These are phyloP conservation scores for Jimgerdemannia lactiflua DNA, from an alignment of 192 early-diverging fungal species.

Conservation along the genomic window DNA sequence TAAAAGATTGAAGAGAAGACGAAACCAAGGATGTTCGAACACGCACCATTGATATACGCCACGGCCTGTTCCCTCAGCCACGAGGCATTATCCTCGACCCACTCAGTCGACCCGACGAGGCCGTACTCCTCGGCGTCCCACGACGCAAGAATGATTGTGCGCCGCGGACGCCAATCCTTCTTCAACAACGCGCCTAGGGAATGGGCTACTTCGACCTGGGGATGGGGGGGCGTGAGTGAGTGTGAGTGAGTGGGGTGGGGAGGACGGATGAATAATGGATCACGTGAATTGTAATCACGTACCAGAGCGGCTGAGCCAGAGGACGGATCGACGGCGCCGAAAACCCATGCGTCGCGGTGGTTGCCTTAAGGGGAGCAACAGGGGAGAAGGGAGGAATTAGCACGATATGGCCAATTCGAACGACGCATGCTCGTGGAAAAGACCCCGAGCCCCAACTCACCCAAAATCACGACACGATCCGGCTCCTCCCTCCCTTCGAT, in stretches of 20 bases:
- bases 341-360: constrained; percentile 66
- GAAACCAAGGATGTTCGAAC: background rate
- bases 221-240: background rate
- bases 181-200: constrained; percentile 46
- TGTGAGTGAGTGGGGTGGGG: background rate
- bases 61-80: constrained; percentile 46
- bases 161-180: constrained; percentile 58
- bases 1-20: background rate
- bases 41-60: constrained; percentile 49
- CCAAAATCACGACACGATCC: constrained; percentile 45
- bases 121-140: constrained; percentile 73
- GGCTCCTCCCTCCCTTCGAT: constrained; percentile 52
- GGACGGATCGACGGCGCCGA: constrained; percentile 59
- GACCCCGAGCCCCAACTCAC: background rate
- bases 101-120: constrained; percentile 61
- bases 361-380: constrained; percentile 30
- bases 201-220: constrained; percentile 45
- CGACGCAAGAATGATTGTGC: constrained; percentile 55
- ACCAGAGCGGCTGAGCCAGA: constrained; percentile 55
- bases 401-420: no score
- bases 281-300: background rate
- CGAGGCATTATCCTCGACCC: constrained; percentile 55
- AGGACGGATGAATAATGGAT: background rate
- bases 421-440: no score
- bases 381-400: background rate